Evolutionary conservation across 352 stramenopile species (phyloP).

Genomic region (Phytophthora hybrid): DNA sequence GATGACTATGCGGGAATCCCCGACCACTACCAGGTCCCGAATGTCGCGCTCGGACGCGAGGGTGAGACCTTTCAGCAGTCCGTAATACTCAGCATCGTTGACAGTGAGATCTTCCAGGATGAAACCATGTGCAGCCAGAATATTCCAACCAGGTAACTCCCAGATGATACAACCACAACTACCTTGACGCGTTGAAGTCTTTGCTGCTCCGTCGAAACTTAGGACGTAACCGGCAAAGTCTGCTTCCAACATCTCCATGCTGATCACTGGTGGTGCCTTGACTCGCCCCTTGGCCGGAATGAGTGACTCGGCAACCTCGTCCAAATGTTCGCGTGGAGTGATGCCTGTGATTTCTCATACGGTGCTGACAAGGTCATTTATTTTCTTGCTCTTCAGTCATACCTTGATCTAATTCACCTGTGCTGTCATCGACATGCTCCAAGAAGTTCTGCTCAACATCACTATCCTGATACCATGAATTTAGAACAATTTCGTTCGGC

Average conservation of each 20-base stretch:
- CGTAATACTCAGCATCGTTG: slow-evolving; percentile 7
- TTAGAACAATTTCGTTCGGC: too few species aligned
- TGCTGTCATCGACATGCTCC: too few species aligned
- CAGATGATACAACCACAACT: slow-evolving; percentile 8
- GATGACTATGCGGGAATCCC: too few species aligned
- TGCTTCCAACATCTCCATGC: slow-evolving; percentile 1
- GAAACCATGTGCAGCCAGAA: neutral
- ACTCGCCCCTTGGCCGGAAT: neutral
- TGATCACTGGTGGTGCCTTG: slow-evolving; percentile 10
- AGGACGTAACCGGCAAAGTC: neutral
- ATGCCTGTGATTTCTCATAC: too few species aligned
- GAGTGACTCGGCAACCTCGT: neutral
- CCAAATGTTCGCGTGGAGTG: neutral
- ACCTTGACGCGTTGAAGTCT: slow-evolving; percentile 1
- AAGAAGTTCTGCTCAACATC: too few species aligned
- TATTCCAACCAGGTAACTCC: neutral
- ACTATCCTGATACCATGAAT: too few species aligned
- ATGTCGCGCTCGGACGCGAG: too few species aligned
- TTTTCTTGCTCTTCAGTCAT: too few species aligned
- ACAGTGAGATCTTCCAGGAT: slow-evolving; percentile 7
- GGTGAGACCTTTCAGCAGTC: too few species aligned
- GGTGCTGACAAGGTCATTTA: too few species aligned
- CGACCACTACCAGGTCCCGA: too few species aligned
- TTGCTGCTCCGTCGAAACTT: slow-evolving; percentile 11
- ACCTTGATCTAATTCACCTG: too few species aligned